Conservation (phyloP, 768 basidiomycete species). For the Pulveroboletus sp. region DNA sequence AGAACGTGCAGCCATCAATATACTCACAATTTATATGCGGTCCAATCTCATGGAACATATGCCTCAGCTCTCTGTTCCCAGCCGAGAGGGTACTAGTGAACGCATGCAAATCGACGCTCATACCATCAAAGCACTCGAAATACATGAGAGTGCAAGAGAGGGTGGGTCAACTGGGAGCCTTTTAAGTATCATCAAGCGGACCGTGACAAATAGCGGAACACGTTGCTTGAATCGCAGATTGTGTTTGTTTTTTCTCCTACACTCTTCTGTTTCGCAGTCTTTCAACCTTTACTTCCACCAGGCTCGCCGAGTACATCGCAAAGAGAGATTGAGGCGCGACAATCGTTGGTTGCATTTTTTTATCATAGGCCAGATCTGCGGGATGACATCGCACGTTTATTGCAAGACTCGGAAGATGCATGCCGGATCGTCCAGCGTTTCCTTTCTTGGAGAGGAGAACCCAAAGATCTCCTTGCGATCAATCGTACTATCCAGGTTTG, state of each 20-base stretch:
- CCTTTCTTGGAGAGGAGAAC: slow-evolving; percentile 62
- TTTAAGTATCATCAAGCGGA: slow-evolving; percentile 71
- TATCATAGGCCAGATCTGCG: slow-evolving; percentile 57
- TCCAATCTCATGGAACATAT: slow-evolving; percentile 74
- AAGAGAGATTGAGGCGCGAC: slow-evolving; percentile 67
- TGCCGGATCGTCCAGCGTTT: slow-evolving; percentile 78
- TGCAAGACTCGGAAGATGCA: slow-evolving; percentile 65
- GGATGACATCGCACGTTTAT: slow-evolving; percentile 53
- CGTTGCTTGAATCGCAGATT: slow-evolving; percentile 75
- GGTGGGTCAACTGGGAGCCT: slow-evolving; percentile 74
- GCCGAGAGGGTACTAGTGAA: slow-evolving; percentile 48
- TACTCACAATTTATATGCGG: slow-evolving; percentile 65
- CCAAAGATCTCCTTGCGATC: slow-evolving; percentile 63
- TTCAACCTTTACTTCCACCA: slow-evolving; percentile 29
- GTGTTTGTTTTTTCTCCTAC: slow-evolving; percentile 45
- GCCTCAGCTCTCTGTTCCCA: slow-evolving; percentile 60
- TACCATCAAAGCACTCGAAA: slow-evolving; percentile 86
- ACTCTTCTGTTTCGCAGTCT: slow-evolving; percentile 6
- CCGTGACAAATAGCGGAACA: slow-evolving; percentile 73
- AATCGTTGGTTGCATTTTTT: slow-evolving; percentile 76
- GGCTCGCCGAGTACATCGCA: slow-evolving; percentile 83
- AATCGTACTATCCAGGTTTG: slow-evolving; percentile 61
- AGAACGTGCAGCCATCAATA: slow-evolving; percentile 56
- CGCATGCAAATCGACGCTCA: slow-evolving; percentile 91
- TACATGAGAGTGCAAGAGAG: slow-evolving; percentile 71